Percentiles rank a stretch among this genome's conserved stretches.
Evolutionary conservation across 169 alveolate species (phyloP).

Genomic region (Plasmodium gallinaceum): DNA sequence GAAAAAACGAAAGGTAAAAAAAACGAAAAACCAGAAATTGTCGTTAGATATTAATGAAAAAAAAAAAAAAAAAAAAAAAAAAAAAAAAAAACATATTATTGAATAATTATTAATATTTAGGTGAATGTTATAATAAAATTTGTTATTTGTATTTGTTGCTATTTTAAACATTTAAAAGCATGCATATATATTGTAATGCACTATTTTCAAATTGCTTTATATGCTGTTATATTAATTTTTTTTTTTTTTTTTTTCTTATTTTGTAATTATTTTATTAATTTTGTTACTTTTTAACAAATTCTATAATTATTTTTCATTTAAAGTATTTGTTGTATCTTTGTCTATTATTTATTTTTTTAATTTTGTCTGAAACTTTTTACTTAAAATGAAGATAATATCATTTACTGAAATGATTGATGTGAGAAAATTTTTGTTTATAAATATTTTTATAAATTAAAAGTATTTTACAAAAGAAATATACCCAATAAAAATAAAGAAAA

Average conservation of each 20-base stretch:
- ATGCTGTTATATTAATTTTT: not conserved
- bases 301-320: conserved; percentile 9
- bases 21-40: conserved; percentile 27
- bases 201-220: not conserved
- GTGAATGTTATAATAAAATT: not conserved
- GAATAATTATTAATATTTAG: not conserved
- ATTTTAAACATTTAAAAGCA: too few relatives aligned
- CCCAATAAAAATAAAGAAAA: too few relatives aligned
- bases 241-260: conserved; percentile 10
- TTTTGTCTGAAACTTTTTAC: too few relatives aligned
- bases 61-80: not conserved
- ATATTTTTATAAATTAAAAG: too few relatives aligned
- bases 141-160: not conserved
- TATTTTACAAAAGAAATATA: too few relatives aligned
- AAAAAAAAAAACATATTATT: not conserved
- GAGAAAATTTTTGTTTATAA: too few relatives aligned
- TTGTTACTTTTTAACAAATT: not conserved
- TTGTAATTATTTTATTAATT: not conserved
- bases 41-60: conserved; percentile 25
- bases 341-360: not conserved
- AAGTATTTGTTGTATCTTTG: conserved; percentile 1
- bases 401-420: too few relatives aligned
- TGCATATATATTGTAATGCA: too few relatives aligned
- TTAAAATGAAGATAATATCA: too few relatives aligned
- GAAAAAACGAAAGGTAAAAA: not conserved